Base-by-base conservation (phyloP, 2,329 filamentous ascomycete genomes). In the Paecilomyces fulvus region DNA sequence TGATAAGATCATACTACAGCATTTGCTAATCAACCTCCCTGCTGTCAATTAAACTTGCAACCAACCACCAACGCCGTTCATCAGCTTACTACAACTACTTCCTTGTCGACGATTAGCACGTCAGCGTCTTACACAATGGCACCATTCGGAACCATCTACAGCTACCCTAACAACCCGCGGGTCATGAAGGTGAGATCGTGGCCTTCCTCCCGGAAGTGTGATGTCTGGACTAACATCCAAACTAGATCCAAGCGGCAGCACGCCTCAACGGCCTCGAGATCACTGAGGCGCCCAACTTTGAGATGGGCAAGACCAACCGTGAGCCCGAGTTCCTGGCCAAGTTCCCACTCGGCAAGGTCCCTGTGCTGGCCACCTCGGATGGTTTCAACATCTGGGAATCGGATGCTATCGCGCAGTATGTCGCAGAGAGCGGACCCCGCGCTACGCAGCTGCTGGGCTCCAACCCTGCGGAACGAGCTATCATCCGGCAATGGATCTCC, bases 281-380 rank as follows among this genome's bases (percentile, higher is more conserved):
- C 20, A 53, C 56, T 1, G 30, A 62, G 25, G 63, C 54, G 6
- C 66, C 70, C n/a, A 67, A 67, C 57, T 80, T 79, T 66, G 57
- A 67, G 46, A 72, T 77, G 60, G 65, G 68, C 55, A 65, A 70
- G 51, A 73, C 72, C 58, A 81, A 79, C 70, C 64, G 65, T 49
- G 70, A 67, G n/a, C 68, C 74, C 3, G 76, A 77, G 3, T 81
- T 75, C 69, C 65, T 77, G 12, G 58, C 74, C 67, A 80, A 81
- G 61, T 81, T 80, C 67, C 77, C 79, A 10, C 64, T 79, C 43
- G 79, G 78, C 63, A 81, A 80, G 63, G 75, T 81, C 8, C 79
- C 79, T 9, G 73, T 73, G 48, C 75, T 81, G 54, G 76, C 78
- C 62, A 70, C 70, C 31, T 68, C 76, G 20, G 77, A 80, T 60